These are phyloP conservation scores for Globisporangium nagaii DNA, from an alignment of 352 stramenopile species.

Conservation along the genomic window DNA sequence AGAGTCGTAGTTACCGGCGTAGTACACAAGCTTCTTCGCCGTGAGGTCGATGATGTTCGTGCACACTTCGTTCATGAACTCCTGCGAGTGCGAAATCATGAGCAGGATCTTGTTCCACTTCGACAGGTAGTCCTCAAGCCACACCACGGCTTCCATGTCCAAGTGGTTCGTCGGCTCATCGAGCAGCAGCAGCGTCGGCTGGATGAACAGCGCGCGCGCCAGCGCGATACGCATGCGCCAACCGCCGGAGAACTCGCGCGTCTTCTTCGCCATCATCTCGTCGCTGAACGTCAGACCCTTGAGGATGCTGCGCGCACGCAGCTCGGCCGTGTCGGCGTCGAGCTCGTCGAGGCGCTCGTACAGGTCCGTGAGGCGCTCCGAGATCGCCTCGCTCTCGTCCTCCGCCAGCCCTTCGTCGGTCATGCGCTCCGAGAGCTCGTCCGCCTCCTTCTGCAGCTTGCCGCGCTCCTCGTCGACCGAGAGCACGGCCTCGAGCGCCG, in stretches of 20 bases:
- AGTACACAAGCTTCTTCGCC: conserved; percentile 95
- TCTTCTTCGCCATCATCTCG: conserved; percentile 93
- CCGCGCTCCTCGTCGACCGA: conserved; percentile 92
- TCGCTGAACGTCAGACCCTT: conserved; percentile 94
- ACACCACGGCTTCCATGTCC: conserved; percentile 98
- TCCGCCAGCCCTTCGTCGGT: conserved; percentile 85
- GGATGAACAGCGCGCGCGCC: conserved; percentile 96
- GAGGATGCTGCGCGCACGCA: conserved; percentile 92
- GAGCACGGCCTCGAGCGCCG: conserved; percentile 93
- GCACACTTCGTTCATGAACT: conserved; percentile 98
- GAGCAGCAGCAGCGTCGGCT: conserved; percentile 91
- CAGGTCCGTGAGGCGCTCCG: conserved; percentile 90
- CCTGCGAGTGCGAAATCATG: conserved; percentile 97
- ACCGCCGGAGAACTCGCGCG: conserved; percentile 91
- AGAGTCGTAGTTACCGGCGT: conserved; percentile 98
- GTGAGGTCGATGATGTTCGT: conserved; percentile 98
- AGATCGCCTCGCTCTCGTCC: conserved; percentile 78
- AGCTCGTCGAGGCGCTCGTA: conserved; percentile 96
- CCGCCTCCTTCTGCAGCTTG: conserved; percentile 90
- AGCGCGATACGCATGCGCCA: conserved; percentile 97
- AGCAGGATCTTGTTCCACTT: conserved; percentile 97
- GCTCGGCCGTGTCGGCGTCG: conserved; percentile 91
- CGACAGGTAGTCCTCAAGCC: conserved; percentile 97
- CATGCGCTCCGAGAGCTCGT: conserved; percentile 91
- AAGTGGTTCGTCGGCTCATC: conserved; percentile 96